phyloP scores from a whole-genome alignment of 225 moss, liverwort and hornwort species.

The Rhytidiadelphus loreus region DNA sequence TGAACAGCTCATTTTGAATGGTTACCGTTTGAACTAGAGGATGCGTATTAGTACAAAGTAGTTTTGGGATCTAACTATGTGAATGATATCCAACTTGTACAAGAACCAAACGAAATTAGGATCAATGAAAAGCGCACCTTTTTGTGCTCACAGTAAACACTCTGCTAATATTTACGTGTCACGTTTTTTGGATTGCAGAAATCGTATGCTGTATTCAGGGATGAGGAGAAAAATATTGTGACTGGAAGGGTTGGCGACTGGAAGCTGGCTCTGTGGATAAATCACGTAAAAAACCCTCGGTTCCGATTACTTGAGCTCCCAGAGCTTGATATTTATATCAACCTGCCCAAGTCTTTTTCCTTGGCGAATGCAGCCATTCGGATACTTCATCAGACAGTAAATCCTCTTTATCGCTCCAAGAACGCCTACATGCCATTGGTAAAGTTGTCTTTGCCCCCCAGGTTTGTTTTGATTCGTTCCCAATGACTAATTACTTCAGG shows the following conservation, averaged over 20 bases:
- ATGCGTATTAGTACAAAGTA: background rate
- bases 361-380: constrained; percentile 79
- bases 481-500: background rate
- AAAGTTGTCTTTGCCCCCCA: background rate
- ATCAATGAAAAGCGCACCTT: background rate
- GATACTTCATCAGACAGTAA: constrained; percentile 64
- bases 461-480: background rate
- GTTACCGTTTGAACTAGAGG: background rate
- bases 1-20: background rate
- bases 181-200: constrained; percentile 27
- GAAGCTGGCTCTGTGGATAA: constrained; percentile 91
- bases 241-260: constrained; percentile 57
- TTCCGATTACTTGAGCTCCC: constrained; percentile 77
- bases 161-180: background rate
- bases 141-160: background rate
- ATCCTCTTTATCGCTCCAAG: constrained; percentile 53
- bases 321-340: constrained; percentile 52
- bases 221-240: constrained; percentile 50
- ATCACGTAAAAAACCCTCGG: constrained; percentile 75
- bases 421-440: constrained; percentile 82
- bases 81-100: background rate
- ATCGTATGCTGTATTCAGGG: constrained; percentile 61
- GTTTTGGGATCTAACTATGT: background rate
- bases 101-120: background rate
- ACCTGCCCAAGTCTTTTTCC: constrained; percentile 87